A percentile compares a stretch with the other conserved stretches of the same genome.
Conservation (phyloP, 345 rosid genomes). For the Nephelium lappaceum region DNA sequence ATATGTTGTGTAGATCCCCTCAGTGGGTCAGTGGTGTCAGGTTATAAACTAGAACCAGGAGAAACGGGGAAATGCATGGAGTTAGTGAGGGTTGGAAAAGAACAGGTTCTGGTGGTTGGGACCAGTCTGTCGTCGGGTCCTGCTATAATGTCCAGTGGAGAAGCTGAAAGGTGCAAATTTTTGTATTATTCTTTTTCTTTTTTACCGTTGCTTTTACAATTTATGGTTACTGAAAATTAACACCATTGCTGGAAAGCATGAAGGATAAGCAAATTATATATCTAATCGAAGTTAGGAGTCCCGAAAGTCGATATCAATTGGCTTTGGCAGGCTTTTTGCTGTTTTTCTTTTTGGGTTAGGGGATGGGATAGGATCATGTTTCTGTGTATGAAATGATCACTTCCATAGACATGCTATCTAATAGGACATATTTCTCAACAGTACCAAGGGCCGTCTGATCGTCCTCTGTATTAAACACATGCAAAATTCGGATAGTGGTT, state of each 20-base stretch:
- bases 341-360: background rate
- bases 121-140: slow-evolving; percentile 91
- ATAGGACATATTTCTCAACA: slow-evolving; percentile 38
- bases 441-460: slow-evolving; percentile 90
- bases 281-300: slow-evolving; percentile 10
- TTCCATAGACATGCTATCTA: background rate
- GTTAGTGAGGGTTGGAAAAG: slow-evolving; percentile 79
- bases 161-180: slow-evolving; percentile 83
- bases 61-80: slow-evolving; percentile 97
- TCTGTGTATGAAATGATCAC: background rate
- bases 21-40: slow-evolving; percentile 72
- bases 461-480: slow-evolving; percentile 69
- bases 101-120: slow-evolving; percentile 84
- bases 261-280: background rate
- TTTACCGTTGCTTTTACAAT: background rate
- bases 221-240: slow-evolving; percentile 1
- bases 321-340: background rate
- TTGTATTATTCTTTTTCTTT: slow-evolving; percentile 14
- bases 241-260: background rate
- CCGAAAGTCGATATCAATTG: background rate
- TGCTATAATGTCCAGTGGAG: slow-evolving; percentile 95
- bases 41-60: slow-evolving; percentile 71
- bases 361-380: background rate
- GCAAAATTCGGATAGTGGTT: slow-evolving; percentile 77
- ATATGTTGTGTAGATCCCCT: slow-evolving; percentile 88